phyloP scores from a whole-genome alignment of 495 filamentous ascomycete species.

The Amphirosellinia nigrospora region DNA sequence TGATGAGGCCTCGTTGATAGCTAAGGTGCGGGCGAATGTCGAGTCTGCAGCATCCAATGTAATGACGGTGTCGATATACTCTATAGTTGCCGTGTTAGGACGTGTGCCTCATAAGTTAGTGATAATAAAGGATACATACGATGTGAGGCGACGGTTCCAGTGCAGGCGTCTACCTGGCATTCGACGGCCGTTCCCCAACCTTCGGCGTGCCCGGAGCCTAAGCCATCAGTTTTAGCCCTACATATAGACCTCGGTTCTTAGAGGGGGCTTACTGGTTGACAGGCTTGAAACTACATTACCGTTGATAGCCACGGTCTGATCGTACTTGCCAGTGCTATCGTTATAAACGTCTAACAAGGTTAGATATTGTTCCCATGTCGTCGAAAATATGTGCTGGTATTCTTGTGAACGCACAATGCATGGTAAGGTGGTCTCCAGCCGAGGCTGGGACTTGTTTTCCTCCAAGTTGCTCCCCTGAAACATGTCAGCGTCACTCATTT shows the following conservation, averaged over 20 bases:
- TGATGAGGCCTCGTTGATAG: constrained; percentile 37
- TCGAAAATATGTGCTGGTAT: neutral
- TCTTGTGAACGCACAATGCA: neutral
- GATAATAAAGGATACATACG: constrained; percentile 25
- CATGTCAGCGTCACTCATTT: neutral
- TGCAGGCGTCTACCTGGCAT: constrained; percentile 46
- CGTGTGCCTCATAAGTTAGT: neutral
- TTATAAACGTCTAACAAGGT: constrained; percentile 44
- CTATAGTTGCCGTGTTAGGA: constrained; percentile 16
- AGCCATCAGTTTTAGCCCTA: neutral
- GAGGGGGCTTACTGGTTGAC: constrained; percentile 18
- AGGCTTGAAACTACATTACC: constrained; percentile 45
- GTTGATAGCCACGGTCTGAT: constrained; percentile 49
- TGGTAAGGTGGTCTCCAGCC: neutral
- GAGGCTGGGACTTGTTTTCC: constrained; percentile 16
- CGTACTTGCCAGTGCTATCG: constrained; percentile 46
- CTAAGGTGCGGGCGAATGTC: constrained; percentile 40
- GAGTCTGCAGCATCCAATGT: constrained; percentile 38
- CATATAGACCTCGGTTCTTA: neutral
- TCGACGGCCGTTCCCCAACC: constrained; percentile 53
- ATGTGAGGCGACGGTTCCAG: constrained; percentile 47
- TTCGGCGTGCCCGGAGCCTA: constrained; percentile 30
- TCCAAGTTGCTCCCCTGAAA: constrained; percentile 5
- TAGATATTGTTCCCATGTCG: neutral
- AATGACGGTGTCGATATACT: constrained; percentile 45